A percentile compares a stretch with the other conserved stretches of the same genome.
These are phyloP conservation scores for Amanita muscaria DNA, from an alignment of 768 basidiomycete species.

Conservation along the genomic window DNA sequence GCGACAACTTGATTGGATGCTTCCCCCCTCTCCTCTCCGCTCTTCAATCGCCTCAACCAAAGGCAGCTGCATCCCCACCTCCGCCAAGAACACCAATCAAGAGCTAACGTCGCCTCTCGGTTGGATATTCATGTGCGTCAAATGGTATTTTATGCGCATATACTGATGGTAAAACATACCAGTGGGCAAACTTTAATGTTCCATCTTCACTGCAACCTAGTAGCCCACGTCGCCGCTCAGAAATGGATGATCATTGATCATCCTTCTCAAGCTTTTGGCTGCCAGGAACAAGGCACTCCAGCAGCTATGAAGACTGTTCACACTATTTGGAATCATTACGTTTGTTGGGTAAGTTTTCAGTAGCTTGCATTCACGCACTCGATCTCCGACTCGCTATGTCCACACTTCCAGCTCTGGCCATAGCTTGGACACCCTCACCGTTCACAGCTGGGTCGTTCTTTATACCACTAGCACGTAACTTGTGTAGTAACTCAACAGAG, in stretches of 20 bases:
- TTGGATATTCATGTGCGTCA: conserved; percentile 26
- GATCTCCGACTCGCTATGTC: conserved; percentile 22
- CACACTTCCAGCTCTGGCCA: conserved; percentile 5
- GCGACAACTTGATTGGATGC: too few species aligned
- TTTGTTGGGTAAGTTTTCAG: conserved; percentile 45
- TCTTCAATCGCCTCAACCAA: conserved; percentile 39
- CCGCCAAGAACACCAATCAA: conserved; percentile 63
- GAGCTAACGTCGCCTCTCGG: conserved; percentile 41
- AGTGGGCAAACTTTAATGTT: conserved; percentile 35
- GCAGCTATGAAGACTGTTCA: conserved; percentile 42
- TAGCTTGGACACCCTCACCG: conserved; percentile 53
- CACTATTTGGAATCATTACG: conserved; percentile 39
- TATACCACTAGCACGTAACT: conserved; percentile 36
- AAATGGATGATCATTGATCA: conserved; percentile 17
- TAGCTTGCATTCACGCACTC: background rate
- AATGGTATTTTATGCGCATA: background rate
- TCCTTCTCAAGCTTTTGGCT: conserved; percentile 41
- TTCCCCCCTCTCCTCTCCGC: conserved; percentile 17
- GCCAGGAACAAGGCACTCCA: conserved; percentile 41
- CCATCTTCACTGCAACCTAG: conserved; percentile 27
- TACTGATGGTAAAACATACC: background rate
- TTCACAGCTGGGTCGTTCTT: conserved; percentile 45
- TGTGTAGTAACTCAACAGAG: too few species aligned
- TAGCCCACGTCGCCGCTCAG: conserved; percentile 14
- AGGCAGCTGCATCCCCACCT: conserved; percentile 55